Evolutionary conservation across 345 rosid species (phyloP).

Genomic region (Pugionium cornutum): DNA sequence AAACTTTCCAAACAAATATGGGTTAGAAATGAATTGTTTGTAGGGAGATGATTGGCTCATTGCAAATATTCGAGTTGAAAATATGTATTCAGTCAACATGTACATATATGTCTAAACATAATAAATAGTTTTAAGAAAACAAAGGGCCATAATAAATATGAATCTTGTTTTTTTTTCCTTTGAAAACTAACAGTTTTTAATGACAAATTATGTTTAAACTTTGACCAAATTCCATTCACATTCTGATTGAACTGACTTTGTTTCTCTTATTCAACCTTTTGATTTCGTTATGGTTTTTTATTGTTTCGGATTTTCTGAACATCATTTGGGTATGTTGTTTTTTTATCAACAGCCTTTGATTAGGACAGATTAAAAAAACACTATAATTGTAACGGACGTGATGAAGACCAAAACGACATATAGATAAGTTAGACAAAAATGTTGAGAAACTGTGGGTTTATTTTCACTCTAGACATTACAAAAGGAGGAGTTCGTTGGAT

Average conservation of each 20-base stretch:
- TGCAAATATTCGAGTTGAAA: not conserved
- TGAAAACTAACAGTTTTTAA: not conserved
- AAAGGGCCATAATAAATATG: not conserved
- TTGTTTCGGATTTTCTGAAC: too few species aligned
- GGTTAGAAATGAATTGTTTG: not conserved
- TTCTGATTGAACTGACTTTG: not conserved
- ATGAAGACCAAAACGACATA: too few species aligned
- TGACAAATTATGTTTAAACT: not conserved
- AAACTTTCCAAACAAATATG: conserved; percentile 5
- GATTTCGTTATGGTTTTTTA: too few species aligned
- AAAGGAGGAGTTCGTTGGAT: too few species aligned
- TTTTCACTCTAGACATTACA: too few species aligned
- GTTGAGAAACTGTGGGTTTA: too few species aligned
- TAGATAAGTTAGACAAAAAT: too few species aligned
- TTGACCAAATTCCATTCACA: conserved; percentile 28
- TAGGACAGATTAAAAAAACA: too few species aligned
- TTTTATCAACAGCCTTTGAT: too few species aligned
- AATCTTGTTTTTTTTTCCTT: not conserved
- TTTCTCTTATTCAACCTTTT: not conserved
- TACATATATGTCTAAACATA: conserved; percentile 2
- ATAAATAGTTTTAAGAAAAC: conserved; percentile 19
- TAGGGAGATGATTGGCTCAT: not conserved
- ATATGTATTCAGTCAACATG: conserved; percentile 9
- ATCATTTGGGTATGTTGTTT: too few species aligned
- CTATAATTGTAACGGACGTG: too few species aligned